These are phyloP conservation scores for Cochlearia excelsa DNA, from an alignment of 345 rosid species.

Conservation along the genomic window DNA sequence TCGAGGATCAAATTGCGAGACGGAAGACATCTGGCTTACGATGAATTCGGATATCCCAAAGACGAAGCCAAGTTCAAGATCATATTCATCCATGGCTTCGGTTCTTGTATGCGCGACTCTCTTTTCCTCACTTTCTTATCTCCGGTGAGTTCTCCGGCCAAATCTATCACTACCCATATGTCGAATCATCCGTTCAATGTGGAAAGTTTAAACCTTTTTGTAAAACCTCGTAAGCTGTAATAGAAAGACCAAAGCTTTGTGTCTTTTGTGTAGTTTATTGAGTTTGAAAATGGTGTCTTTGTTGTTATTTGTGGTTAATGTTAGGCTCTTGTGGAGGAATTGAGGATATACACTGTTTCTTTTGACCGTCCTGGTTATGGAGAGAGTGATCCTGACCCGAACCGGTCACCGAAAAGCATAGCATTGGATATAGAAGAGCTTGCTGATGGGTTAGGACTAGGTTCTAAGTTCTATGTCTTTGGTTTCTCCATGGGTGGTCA, in stretches of 20 bases:
- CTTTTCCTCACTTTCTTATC: conserved; percentile 26
- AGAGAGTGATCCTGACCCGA: conserved; percentile 49
- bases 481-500: conserved; percentile 59
- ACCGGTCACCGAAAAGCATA: conserved; percentile 41
- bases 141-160: conserved; percentile 33
- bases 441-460: conserved; percentile 44
- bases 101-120: conserved; percentile 38
- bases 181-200: background rate
- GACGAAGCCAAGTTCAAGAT: conserved; percentile 46
- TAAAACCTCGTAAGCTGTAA: background rate
- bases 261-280: background rate
- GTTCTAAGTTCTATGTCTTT: conserved; percentile 42
- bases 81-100: conserved; percentile 49
- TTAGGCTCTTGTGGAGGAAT: conserved; percentile 46
- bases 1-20: conserved; percentile 53
- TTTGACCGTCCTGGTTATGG: conserved; percentile 56
- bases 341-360: conserved; percentile 39
- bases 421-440: conserved; percentile 51
- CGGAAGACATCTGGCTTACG: conserved; percentile 59
- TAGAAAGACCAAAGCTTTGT: background rate
- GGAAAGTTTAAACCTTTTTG: background rate
- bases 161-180: background rate
- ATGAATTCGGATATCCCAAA: conserved; percentile 43
- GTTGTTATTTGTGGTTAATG: background rate
- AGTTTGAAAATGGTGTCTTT: no score